Evolutionary conservation across 2,329 filamentous ascomycete species (phyloP).

Genomic region (Aspergillus versicolor): DNA sequence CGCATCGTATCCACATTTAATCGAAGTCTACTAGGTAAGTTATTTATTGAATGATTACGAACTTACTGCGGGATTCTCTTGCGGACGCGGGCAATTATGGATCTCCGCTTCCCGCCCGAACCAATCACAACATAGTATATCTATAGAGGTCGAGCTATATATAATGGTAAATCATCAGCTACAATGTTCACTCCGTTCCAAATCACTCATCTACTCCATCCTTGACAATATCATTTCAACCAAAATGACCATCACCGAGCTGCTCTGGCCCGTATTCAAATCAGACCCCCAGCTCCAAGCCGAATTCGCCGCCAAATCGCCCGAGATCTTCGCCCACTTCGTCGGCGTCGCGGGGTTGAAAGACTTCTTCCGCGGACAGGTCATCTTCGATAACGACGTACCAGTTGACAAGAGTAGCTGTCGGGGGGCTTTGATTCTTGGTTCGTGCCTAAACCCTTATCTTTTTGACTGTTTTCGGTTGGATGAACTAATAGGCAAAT

Average conservation of each 20-base stretch:
- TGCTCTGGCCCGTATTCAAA: neutral
- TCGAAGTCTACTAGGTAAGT: too few species aligned
- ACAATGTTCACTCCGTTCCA: too few species aligned
- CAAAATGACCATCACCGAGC: neutral
- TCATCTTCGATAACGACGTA: neutral
- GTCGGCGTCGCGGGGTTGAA: neutral
- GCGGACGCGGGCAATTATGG: conserved; percentile 1
- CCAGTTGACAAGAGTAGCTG: neutral
- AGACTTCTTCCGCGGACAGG: neutral
- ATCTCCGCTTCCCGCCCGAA: neutral
- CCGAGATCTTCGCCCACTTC: neutral
- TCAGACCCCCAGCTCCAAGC: neutral
- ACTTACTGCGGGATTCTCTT: neutral
- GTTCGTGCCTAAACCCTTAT: neutral
- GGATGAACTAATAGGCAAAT: neutral
- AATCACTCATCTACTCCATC: too few species aligned
- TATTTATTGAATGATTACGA: neutral
- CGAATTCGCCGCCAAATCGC: neutral
- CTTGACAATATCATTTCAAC: neutral
- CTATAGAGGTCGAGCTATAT: too few species aligned
- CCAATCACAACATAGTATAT: too few species aligned
- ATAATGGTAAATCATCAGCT: too few species aligned
- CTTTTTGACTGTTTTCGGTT: neutral
- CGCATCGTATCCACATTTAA: too few species aligned
- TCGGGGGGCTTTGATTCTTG: neutral